Percentiles rank a stretch among this genome's conserved stretches.
phyloP scores from a whole-genome alignment of 179 eudicot species.

The Nepenthes alata region DNA sequence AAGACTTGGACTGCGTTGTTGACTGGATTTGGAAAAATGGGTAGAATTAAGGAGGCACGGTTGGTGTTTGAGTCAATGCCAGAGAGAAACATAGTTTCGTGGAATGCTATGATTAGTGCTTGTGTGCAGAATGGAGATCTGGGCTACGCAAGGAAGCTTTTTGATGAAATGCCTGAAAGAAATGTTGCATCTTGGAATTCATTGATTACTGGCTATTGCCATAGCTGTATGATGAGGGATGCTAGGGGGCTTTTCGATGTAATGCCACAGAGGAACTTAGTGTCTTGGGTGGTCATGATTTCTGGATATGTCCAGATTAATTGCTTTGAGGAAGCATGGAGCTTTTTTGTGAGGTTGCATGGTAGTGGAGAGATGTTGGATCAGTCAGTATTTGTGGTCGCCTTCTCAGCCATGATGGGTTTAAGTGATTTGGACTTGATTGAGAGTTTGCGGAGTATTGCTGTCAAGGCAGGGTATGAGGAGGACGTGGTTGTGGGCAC shows the following conservation, averaged over 20 bases:
- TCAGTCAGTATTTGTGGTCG: slow-evolving; percentile 27
- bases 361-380: slow-evolving; percentile 19
- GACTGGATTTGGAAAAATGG: slow-evolving; percentile 20
- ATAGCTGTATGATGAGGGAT: slow-evolving; percentile 23
- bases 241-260: slow-evolving; percentile 27
- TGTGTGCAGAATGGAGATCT: slow-evolving; percentile 23
- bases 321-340: slow-evolving; percentile 25
- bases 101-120: slow-evolving; percentile 46
- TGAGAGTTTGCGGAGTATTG: slow-evolving; percentile 18
- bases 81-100: slow-evolving; percentile 31
- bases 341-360: slow-evolving; percentile 24
- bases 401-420: slow-evolving; percentile 20
- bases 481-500: slow-evolving; percentile 34
- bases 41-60: slow-evolving; percentile 29
- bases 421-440: slow-evolving; percentile 16
- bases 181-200: slow-evolving; percentile 34
- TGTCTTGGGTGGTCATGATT: slow-evolving; percentile 43
- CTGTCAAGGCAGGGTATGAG: slow-evolving; percentile 24
- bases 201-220: slow-evolving; percentile 37
- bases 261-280: slow-evolving; percentile 25
- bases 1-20: slow-evolving; percentile 36
- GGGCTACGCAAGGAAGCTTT: slow-evolving; percentile 17
- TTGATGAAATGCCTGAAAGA: slow-evolving; percentile 34
- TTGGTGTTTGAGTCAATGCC: slow-evolving; percentile 36
- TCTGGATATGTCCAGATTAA: slow-evolving; percentile 22